These are phyloP conservation scores for Monascus ruber DNA, from an alignment of 2,329 filamentous ascomycete genomes.

Conservation along the genomic window DNA sequence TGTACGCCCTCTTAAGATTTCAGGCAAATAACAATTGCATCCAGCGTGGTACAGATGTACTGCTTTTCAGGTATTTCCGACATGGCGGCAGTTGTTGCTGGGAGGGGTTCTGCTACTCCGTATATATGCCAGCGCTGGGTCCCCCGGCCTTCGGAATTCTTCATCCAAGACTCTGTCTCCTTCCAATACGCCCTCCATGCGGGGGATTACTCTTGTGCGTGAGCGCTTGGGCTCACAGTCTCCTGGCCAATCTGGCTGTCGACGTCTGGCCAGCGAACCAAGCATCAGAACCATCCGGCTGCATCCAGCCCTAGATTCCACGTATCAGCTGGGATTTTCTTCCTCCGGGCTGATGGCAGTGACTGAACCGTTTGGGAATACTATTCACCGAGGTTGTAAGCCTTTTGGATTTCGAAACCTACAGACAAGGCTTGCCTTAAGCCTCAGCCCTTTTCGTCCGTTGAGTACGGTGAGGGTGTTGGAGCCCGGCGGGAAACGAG, in stretches of 20 bases:
- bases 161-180: background rate
- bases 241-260: background rate
- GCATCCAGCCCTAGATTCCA: conserved; percentile 2
- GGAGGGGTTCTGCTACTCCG: background rate
- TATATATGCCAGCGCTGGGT: background rate
- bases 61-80: no score
- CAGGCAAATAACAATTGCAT: no score
- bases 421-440: no score
- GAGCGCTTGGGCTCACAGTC: conserved; percentile 19
- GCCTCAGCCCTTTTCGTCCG: background rate
- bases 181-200: conserved; percentile 9
- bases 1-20: no score
- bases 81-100: no score
- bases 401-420: background rate
- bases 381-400: background rate
- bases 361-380: background rate
- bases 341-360: no score
- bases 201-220: conserved; percentile 10
- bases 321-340: background rate
- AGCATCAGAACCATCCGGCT: conserved; percentile 3
- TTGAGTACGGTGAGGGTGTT: conserved; percentile 1
- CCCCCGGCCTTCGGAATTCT: background rate
- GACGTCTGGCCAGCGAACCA: conserved; percentile 6
- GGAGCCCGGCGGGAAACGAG: background rate
- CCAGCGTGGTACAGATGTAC: no score